Percentiles rank a stretch among this genome's conserved stretches.
phyloP scores from a whole-genome alignment of 1,284 basidiomycete genomes.

The Macrocystidia cucumis region DNA sequence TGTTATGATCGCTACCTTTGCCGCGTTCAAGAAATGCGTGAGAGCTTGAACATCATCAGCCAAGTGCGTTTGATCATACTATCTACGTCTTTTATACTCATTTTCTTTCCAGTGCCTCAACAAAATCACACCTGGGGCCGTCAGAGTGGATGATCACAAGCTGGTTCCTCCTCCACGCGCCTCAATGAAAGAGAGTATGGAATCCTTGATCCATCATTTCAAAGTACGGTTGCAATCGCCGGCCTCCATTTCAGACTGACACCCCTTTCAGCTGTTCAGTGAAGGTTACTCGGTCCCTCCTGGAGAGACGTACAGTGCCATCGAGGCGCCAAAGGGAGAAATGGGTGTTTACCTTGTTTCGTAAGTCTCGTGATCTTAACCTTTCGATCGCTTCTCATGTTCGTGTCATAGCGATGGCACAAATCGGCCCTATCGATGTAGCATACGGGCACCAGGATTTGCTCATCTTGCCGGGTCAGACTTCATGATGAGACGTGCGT shows the following conservation, averaged over 20 bases:
- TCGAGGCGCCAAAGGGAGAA: conserved; percentile 98
- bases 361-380: conserved; percentile 31
- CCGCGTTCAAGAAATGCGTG: conserved; percentile 97
- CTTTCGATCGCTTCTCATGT: conserved; percentile 5
- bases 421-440: conserved; percentile 91
- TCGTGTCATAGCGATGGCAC: conserved; percentile 64
- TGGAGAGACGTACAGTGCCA: conserved; percentile 95
- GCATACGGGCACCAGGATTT: conserved; percentile 91
- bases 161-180: conserved; percentile 95
- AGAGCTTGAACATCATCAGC: conserved; percentile 86
- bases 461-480: conserved; percentile 89
- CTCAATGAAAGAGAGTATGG: conserved; percentile 99
- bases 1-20: conserved; percentile 97
- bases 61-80: conserved; percentile 36
- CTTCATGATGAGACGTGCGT: conserved; percentile 89
- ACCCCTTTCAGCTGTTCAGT: conserved; percentile 66
- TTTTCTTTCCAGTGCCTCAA: conserved; percentile 67
- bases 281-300: conserved; percentile 98
- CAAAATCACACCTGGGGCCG: conserved; percentile 91
- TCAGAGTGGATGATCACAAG: conserved; percentile 98
- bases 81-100: not conserved
- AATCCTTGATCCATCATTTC: conserved; percentile 97
- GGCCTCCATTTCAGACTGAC: not conserved
- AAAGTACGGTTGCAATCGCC: conserved; percentile 52
- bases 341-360: conserved; percentile 97